A percentile compares a stretch with the other conserved stretches of the same genome.
These are phyloP conservation scores for Wickerhamomyces sydowiorum DNA, from an alignment of 805 yeast species.

Conservation along the genomic window DNA sequence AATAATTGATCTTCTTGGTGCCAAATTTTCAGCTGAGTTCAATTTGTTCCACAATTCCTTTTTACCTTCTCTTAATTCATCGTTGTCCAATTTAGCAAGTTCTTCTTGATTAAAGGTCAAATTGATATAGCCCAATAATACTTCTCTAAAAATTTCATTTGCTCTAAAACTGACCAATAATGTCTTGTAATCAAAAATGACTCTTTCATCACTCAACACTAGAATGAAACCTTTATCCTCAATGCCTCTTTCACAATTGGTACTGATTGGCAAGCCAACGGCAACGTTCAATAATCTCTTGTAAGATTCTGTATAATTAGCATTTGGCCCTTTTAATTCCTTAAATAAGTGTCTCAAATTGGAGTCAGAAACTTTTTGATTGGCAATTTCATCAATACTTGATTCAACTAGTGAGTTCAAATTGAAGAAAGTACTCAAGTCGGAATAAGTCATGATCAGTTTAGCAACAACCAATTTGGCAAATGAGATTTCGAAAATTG, in stretches of 20 bases:
- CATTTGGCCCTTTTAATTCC: conserved; percentile 12
- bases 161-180: conserved; percentile 21
- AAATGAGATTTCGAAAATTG: conserved; percentile 20
- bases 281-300: conserved; percentile 21
- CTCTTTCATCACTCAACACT: conserved; percentile 19
- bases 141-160: conserved; percentile 24
- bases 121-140: conserved; percentile 18
- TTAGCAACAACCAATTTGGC: conserved; percentile 18
- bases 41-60: conserved; percentile 21
- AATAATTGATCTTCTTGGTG: conserved; percentile 21
- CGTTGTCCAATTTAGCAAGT: conserved; percentile 11
- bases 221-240: conserved; percentile 19
- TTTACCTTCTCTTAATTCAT: conserved; percentile 18
- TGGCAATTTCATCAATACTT: conserved; percentile 15
- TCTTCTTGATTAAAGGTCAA: conserved; percentile 18
- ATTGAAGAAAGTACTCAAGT: conserved; percentile 10
- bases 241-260: conserved; percentile 18
- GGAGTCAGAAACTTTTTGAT: conserved; percentile 17
- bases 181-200: conserved; percentile 17
- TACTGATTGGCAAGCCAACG: conserved; percentile 12
- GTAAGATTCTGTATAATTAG: conserved; percentile 15
- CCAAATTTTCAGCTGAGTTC: conserved; percentile 18
- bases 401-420: conserved; percentile 10
- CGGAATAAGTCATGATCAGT: conserved; percentile 15
- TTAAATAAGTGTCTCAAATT: conserved; percentile 20